Evolutionary conservation across 2,329 filamentous ascomycete genomes (phyloP).

Genomic region (Colletotrichum endophyticum): DNA sequence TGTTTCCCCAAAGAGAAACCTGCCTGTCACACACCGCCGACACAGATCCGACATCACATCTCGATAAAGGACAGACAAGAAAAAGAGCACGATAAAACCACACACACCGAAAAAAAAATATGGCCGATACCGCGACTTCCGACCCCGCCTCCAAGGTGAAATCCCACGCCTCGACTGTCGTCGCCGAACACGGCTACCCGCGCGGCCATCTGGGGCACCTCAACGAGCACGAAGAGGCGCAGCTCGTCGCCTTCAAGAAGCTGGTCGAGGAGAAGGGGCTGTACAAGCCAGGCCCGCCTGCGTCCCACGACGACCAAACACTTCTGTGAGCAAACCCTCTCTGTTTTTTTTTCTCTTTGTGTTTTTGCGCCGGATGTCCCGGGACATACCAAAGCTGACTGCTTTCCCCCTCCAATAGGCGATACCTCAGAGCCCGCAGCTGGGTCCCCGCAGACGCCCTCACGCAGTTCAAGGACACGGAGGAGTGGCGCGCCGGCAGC

Average conservation of each 20-base stretch:
- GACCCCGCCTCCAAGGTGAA: conserved; percentile 13
- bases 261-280: conserved; percentile 68
- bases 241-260: conserved; percentile 74
- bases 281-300: conserved; percentile 60
- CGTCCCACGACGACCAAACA: conserved; percentile 76
- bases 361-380: not conserved
- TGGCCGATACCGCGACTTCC: conserved; percentile 1
- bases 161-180: conserved; percentile 2
- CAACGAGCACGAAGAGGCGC: conserved; percentile 68
- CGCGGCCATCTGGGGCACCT: conserved; percentile 83
- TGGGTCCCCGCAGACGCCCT: conserved; percentile 81
- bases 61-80: not conserved
- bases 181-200: conserved; percentile 62
- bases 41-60: not conserved
- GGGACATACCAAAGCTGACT: conserved; percentile 1
- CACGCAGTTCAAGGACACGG: conserved; percentile 85
- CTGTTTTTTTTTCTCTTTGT: not conserved
- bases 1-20: not conserved
- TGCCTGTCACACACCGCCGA: not conserved
- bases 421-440: conserved; percentile 84
- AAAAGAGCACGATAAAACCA: not conserved
- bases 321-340: conserved; percentile 60
- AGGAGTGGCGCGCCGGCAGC: conserved; percentile 84
- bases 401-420: conserved; percentile 54
- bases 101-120: not conserved